Percentiles rank a stretch among this genome's conserved stretches.
Evolutionary conservation across 148 eudicot genomes (phyloP).

Genomic region (Polygonum aviculare): DNA sequence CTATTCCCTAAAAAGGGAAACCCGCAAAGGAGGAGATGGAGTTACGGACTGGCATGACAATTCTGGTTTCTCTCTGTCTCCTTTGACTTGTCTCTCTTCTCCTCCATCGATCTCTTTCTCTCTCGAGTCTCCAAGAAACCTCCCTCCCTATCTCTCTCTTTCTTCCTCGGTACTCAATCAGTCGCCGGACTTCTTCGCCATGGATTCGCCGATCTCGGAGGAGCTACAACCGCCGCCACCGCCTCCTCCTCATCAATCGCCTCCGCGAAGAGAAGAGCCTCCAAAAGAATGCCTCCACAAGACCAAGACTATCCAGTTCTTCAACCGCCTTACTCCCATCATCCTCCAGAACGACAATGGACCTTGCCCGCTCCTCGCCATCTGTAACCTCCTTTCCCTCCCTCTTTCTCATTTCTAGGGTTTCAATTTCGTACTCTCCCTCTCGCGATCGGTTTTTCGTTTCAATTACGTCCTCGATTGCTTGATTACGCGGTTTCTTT

Average conservation of each 20-base stretch:
- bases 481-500: not conserved
- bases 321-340: conserved; percentile 60
- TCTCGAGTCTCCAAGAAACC: not conserved
- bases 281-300: conserved; percentile 46
- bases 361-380: conserved; percentile 94
- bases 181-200: not conserved
- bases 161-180: not conserved
- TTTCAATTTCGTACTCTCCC: conserved; percentile 10
- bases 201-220: conserved; percentile 14
- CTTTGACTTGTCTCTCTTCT: not conserved
- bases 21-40: conserved; percentile 3
- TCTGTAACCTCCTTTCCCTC: conserved; percentile 36
- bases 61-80: not conserved
- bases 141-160: not conserved
- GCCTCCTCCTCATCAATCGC: conserved; percentile 2
- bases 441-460: not conserved
- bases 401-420: conserved; percentile 24
- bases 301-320: conserved; percentile 66
- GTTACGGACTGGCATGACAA: conserved; percentile 4
- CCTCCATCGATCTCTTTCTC: not conserved
- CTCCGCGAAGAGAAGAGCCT: not conserved
- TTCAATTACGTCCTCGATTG: not conserved
- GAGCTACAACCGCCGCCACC: conserved; percentile 12
- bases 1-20: not conserved
- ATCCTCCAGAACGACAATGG: conserved; percentile 95